Conservation (phyloP, 495 filamentous ascomycete genomes). For the Chaetomidium leptoderma region DNA sequence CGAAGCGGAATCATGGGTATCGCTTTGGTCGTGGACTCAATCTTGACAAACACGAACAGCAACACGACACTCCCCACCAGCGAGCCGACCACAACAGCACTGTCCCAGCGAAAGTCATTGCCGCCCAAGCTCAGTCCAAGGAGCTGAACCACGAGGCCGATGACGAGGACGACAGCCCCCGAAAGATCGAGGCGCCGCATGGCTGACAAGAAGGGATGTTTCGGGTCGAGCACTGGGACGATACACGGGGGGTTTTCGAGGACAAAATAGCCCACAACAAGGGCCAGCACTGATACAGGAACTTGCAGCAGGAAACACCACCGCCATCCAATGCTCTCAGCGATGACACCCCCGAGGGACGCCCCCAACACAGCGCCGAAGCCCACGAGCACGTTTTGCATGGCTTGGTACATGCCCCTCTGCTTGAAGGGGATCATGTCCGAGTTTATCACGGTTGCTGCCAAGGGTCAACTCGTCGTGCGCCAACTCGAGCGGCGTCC, state of each 20-base stretch:
- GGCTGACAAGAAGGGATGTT: constrained; percentile 33
- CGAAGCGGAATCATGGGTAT: constrained; percentile 59
- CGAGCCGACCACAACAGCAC: constrained; percentile 47
- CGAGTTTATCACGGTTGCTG: constrained; percentile 62
- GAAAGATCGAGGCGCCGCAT: constrained; percentile 55
- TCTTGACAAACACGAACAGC: constrained; percentile 47
- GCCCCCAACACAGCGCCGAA: constrained; percentile 51
- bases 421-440: constrained; percentile 61
- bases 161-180: constrained; percentile 51
- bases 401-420: constrained; percentile 61
- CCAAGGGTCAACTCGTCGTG: constrained; percentile 11
- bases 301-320: constrained; percentile 49
- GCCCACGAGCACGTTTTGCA: constrained; percentile 58
- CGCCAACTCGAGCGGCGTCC: not conserved
- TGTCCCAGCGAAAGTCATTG: constrained; percentile 57
- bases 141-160: constrained; percentile 54
- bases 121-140: constrained; percentile 57
- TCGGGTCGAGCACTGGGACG: constrained; percentile 13
- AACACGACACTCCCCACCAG: constrained; percentile 50
- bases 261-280: constrained; percentile 52
- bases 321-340: constrained; percentile 48
- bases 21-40: constrained; percentile 56
- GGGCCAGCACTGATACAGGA: constrained; percentile 52
- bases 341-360: constrained; percentile 47
- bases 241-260: constrained; percentile 40